A percentile compares a stretch with the other conserved stretches of the same genome.
Evolutionary conservation across 176 grass and related monocot genomes (phyloP).

Genomic region (Musa schizocarpa): DNA sequence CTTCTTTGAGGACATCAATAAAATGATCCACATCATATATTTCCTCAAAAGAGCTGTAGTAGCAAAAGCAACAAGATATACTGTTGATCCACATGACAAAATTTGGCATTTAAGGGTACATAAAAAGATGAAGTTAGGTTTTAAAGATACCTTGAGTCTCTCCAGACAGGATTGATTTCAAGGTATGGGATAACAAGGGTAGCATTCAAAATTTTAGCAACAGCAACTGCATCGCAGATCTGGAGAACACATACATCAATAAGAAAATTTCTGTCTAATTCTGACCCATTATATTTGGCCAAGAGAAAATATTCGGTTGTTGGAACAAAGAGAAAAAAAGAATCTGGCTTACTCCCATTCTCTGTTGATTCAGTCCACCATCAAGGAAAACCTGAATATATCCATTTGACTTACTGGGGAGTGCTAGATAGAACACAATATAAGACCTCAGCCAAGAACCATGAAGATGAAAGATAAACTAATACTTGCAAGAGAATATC

Average conservation of each 20-base stretch:
- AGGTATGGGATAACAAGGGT: constrained; percentile 85
- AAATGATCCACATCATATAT: constrained; percentile 87
- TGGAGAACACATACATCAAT: constrained; percentile 32
- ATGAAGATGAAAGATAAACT: constrained; percentile 11
- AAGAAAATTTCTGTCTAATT: background rate
- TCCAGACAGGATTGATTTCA: constrained; percentile 96
- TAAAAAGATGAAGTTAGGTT: background rate
- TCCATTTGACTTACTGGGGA: constrained; percentile 45
- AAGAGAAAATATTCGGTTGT: background rate
- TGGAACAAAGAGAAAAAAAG: background rate
- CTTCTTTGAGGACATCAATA: constrained; percentile 53
- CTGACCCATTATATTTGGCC: background rate
- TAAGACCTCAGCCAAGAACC: background rate
- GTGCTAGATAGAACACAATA: constrained; percentile 21
- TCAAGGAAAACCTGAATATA: constrained; percentile 98
- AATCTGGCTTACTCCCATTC: constrained; percentile 63
- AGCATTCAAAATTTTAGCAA: constrained; percentile 94
- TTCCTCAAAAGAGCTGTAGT: constrained; percentile 69
- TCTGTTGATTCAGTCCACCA: constrained; percentile 92
- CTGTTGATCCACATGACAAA: background rate
- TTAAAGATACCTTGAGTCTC: constrained; percentile 64
- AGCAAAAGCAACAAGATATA: background rate
- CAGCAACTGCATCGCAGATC: constrained; percentile 94
- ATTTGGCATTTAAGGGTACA: background rate
- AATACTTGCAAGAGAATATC: constrained; percentile 1